Conservation (phyloP, 2,329 filamentous ascomycete species). For the Monilinia laxa region DNA sequence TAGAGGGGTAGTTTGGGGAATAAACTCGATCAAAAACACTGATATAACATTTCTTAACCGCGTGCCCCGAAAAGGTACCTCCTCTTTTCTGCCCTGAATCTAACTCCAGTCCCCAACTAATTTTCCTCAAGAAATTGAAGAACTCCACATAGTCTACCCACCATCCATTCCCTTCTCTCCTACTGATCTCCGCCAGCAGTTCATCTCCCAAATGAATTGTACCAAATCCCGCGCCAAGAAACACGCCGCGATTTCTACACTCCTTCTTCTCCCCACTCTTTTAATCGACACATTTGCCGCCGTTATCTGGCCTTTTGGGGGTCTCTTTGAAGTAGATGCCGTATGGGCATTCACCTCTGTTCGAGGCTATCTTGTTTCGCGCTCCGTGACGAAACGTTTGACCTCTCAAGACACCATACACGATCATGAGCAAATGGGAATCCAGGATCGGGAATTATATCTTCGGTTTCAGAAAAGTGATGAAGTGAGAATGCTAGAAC, state of each 20-base stretch:
- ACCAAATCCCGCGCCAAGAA: slow-evolving; percentile 1
- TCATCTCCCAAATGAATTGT: not conserved
- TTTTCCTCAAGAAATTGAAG: slow-evolving; percentile 1
- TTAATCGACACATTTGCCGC: slow-evolving; percentile 31
- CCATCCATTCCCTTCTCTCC: not conserved
- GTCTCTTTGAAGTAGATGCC: slow-evolving; percentile 39
- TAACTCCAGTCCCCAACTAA: not conserved
- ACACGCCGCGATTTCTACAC: slow-evolving; percentile 7
- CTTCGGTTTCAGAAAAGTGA: not conserved
- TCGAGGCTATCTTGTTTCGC: slow-evolving; percentile 24
- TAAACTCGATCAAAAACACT: slow-evolving; percentile 24
- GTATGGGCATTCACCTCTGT: slow-evolving; percentile 40
- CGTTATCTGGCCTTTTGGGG: slow-evolving; percentile 40
- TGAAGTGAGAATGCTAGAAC: not conserved
- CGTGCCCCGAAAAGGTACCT: slow-evolving; percentile 25
- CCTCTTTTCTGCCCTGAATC: not conserved
- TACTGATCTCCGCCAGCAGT: not conserved
- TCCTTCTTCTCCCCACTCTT: slow-evolving; percentile 9
- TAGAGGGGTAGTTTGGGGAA: slow-evolving; percentile 24
- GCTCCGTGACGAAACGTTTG: not conserved
- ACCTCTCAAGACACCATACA: not conserved
- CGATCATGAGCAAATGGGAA: not conserved
- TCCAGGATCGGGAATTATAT: slow-evolving; percentile 2
- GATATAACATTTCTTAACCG: slow-evolving; percentile 28
- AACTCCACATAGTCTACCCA: slow-evolving; percentile 6